Conservation (phyloP, 2,329 filamentous ascomycete species). For the Arthrocladium fulminans region DNA sequence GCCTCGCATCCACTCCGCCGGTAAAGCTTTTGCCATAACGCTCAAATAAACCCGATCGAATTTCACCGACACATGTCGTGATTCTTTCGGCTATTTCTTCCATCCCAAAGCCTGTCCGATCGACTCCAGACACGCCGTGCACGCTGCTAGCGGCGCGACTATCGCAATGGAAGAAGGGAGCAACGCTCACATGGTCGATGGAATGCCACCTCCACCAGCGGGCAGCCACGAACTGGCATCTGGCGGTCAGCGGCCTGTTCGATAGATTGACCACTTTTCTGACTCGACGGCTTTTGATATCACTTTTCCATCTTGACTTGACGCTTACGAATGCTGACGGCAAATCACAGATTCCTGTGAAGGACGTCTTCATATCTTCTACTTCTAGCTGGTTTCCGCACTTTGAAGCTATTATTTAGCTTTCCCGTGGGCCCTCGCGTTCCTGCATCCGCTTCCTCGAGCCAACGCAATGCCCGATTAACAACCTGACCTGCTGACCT, state of each 20-base stretch:
- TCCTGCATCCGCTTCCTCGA: conserved; percentile 4
- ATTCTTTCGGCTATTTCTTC: conserved; percentile 1
- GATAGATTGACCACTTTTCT: background rate
- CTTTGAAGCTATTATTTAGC: conserved; percentile 1
- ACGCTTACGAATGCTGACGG: background rate
- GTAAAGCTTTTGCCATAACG: background rate
- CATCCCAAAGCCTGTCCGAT: background rate
- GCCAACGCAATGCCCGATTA: conserved; percentile 3
- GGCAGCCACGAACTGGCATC: background rate
- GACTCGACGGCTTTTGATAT: background rate
- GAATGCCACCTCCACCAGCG: background rate
- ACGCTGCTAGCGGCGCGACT: background rate
- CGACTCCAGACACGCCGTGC: background rate
- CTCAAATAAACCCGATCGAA: background rate
- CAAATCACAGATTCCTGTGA: background rate
- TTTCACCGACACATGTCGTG: conserved; percentile 1
- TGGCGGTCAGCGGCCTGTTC: background rate
- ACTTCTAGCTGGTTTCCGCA: background rate
- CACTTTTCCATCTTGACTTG: background rate
- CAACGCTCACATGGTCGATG: background rate
- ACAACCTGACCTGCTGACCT: conserved; percentile 9
- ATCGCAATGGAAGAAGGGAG: background rate
- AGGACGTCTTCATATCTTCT: background rate
- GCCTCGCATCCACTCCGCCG: conserved; percentile 1
- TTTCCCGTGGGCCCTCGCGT: conserved; percentile 1